Base-by-base conservation (phyloP, 306 rosid genomes). In the Leucaena leucocephala region DNA sequence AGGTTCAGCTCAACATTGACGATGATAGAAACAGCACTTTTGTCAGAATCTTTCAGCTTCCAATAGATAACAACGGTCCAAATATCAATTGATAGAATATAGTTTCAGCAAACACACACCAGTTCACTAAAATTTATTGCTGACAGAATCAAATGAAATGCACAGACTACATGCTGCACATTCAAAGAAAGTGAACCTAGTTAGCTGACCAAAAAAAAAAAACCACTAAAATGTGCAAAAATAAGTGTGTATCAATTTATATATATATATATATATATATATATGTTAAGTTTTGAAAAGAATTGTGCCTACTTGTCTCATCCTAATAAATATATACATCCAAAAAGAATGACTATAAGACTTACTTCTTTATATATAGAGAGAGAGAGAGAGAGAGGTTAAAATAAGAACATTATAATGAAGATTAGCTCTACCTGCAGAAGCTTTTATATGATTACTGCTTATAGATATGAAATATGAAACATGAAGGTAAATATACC, bases 401-500 rank as follows among this genome's bases (percentile, higher is more conserved):
- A 14, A 49, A 8, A 49, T 49, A 15, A 15, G 54, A 49, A 49
- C 43, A 43, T 71, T 21, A 33, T 43, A 39, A 70, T 59, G 36
- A 44, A 42, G 35, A 27, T 19, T 72, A 21, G 65, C 65, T 52
- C n/a, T 21, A 45, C 48, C 73, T 48, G 52, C n/a, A 35, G 40
- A 71, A 17, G 12, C 17, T 77, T 39, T 11, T 74, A 71, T 52
- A 35, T 14, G 76, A 57, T 14, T 64, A 55, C 45, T 44, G 64
- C 52, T 59, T 75, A 74, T 16, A 49, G 50, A 38, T 11, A 59
- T 12, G 72, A 52, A 73, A 45, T 70, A 72, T 44, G 22, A 46
- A 63, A 74, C 44, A 40, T 27, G 50, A 70, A 69, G 72, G 33
- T 19, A 75, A 63, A 72, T 74, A 75, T 90, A 94, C 98, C 98